These are phyloP conservation scores for Trichoderma semiorbis DNA, from an alignment of 2,329 filamentous ascomycete genomes.

Conservation along the genomic window DNA sequence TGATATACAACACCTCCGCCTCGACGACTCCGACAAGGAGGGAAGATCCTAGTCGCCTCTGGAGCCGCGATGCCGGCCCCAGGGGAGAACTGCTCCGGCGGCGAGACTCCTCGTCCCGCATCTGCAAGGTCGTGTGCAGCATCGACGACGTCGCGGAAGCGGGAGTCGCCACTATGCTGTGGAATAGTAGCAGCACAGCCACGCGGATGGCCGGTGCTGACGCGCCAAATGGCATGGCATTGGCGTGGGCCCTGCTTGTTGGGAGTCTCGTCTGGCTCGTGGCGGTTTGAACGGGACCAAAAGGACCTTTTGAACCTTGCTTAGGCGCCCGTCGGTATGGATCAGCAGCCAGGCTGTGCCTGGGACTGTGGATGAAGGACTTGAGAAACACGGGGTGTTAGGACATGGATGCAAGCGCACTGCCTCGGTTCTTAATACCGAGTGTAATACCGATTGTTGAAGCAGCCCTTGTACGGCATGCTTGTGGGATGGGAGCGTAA, in stretches of 20 bases:
- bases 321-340: not conserved
- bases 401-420: not conserved
- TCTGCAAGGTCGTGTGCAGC: conserved; percentile 32
- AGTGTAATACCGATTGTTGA: not conserved
- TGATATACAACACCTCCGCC: conserved; percentile 49
- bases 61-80: conserved; percentile 21
- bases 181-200: conserved; percentile 24
- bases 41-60: not conserved
- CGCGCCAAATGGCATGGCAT: not conserved
- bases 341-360: not conserved
- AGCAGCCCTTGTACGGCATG: not conserved
- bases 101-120: not conserved
- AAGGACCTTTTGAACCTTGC: not conserved
- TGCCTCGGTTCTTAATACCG: not conserved
- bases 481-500: not conserved
- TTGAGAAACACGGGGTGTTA: not conserved
- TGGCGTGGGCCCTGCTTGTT: conserved; percentile 12
- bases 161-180: conserved; percentile 25
- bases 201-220: conserved; percentile 13
- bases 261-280: not conserved
- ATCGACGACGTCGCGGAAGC: conserved; percentile 33
- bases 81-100: conserved; percentile 35
- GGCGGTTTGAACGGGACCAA: not conserved
- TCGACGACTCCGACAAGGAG: not conserved
- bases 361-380: not conserved